These are phyloP conservation scores for Petrea volubilis DNA, from an alignment of 257 asterid species.

Conservation along the genomic window DNA sequence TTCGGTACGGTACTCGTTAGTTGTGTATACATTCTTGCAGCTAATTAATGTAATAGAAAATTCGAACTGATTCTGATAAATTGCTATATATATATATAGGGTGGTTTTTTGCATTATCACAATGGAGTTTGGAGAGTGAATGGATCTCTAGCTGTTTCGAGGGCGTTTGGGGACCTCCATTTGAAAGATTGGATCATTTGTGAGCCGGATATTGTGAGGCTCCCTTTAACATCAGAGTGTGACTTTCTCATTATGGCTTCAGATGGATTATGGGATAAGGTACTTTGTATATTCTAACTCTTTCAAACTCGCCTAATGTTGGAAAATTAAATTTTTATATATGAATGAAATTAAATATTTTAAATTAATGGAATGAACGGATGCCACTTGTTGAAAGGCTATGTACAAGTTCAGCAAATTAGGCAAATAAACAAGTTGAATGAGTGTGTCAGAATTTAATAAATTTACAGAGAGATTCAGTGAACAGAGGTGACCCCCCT, in stretches of 20 bases:
- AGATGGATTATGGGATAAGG: conserved; percentile 66
- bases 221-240: conserved; percentile 43
- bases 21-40: neutral
- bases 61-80: neutral
- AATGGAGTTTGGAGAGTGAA: conserved; percentile 56
- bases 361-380: too few species aligned
- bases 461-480: too few species aligned
- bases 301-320: too few species aligned
- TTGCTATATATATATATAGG: conserved; percentile 19
- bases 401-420: too few species aligned
- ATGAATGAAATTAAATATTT: too few species aligned
- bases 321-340: too few species aligned
- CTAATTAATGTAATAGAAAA: neutral
- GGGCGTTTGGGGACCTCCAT: conserved; percentile 54
- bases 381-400: too few species aligned
- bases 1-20: conserved; percentile 27
- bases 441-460: too few species aligned
- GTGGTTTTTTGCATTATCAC: conserved; percentile 42
- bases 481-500: too few species aligned
- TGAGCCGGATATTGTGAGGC: conserved; percentile 42
- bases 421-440: too few species aligned
- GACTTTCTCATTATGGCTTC: conserved; percentile 53
- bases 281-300: neutral
- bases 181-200: conserved; percentile 50
- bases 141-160: conserved; percentile 52